Percentiles rank a stretch among this genome's conserved stretches.
phyloP scores from a whole-genome alignment of 345 rosid species.

The Hibiscus syriacus region DNA sequence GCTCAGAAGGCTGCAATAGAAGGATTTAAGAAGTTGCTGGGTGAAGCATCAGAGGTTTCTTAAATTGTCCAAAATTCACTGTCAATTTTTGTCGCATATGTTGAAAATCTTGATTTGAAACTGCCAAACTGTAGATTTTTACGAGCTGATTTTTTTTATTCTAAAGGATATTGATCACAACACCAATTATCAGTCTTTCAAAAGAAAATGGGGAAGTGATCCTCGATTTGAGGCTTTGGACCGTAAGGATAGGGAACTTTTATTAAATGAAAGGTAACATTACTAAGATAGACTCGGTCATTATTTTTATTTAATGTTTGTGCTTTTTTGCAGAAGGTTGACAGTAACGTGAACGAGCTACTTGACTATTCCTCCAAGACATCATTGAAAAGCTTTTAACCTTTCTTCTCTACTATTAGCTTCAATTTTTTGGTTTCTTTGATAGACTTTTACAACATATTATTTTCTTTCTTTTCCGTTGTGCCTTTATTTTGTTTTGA shows the following conservation, averaged over 20 bases:
- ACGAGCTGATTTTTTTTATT: constrained; percentile 8
- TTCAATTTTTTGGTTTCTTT: neutral
- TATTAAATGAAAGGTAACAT: constrained; percentile 83
- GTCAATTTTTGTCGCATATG: constrained; percentile 5
- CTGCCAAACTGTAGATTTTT: constrained; percentile 18
- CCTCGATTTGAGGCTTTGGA: constrained; percentile 80
- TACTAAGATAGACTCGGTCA: neutral
- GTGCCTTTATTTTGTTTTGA: neutral
- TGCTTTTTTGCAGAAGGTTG: neutral
- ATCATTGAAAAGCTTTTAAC: neutral
- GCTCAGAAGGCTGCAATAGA: constrained; percentile 94
- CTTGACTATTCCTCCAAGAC: neutral
- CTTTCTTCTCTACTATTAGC: neutral
- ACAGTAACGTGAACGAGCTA: neutral
- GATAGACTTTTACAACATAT: neutral
- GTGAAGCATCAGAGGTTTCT: constrained; percentile 65
- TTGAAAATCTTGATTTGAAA: constrained; percentile 12
- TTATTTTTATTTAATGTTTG: neutral
- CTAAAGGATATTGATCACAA: constrained; percentile 74
- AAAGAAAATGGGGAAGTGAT: constrained; percentile 83
- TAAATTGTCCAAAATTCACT: neutral
- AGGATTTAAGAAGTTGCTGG: constrained; percentile 81
- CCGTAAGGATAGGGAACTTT: constrained; percentile 73
- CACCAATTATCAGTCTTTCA: constrained; percentile 71
- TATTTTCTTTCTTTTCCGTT: neutral